Conservation (phyloP, 2,329 filamentous ascomycete genomes). For the Corynespora cassiicola region DNA sequence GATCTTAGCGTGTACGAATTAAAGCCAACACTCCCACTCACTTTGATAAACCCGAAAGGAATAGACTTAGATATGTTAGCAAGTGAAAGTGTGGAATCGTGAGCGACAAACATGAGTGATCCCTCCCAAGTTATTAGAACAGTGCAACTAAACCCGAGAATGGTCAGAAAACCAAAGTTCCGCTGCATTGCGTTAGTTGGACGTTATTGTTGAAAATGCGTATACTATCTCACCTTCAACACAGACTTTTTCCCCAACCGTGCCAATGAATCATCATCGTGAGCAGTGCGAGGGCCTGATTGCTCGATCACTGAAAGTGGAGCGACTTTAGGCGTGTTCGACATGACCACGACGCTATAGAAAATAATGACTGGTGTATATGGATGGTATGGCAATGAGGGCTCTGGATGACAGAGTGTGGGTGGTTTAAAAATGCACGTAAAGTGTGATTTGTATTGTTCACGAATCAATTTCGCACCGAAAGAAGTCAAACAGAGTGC, state of each 20-base stretch:
- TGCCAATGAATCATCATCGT: slow-evolving; percentile 24
- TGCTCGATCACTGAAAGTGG: no score
- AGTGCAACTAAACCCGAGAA: slow-evolving; percentile 34
- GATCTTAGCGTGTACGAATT: no score
- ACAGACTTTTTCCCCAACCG: slow-evolving; percentile 31
- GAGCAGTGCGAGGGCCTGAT: no score
- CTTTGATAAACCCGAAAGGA: slow-evolving; percentile 25
- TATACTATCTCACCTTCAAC: slow-evolving; percentile 18
- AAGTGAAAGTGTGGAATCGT: neutral
- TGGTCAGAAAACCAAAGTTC: slow-evolving; percentile 32
- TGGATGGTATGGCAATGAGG: no score
- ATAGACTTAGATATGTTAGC: slow-evolving; percentile 22
- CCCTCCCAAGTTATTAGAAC: slow-evolving; percentile 38
- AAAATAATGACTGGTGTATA: no score
- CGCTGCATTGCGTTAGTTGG: slow-evolving; percentile 15
- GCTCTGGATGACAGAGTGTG: no score
- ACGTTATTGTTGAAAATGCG: neutral
- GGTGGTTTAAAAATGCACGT: no score
- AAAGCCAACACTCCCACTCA: slow-evolving; percentile 12
- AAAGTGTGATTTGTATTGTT: no score
- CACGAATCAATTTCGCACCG: no score
- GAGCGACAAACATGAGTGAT: slow-evolving; percentile 25
- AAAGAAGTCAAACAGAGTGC: no score
- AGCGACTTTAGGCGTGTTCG: no score
- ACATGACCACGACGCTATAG: no score